These are phyloP conservation scores for Asterella californica DNA, from an alignment of 225 moss, liverwort and hornwort genomes.

Conservation along the genomic window DNA sequence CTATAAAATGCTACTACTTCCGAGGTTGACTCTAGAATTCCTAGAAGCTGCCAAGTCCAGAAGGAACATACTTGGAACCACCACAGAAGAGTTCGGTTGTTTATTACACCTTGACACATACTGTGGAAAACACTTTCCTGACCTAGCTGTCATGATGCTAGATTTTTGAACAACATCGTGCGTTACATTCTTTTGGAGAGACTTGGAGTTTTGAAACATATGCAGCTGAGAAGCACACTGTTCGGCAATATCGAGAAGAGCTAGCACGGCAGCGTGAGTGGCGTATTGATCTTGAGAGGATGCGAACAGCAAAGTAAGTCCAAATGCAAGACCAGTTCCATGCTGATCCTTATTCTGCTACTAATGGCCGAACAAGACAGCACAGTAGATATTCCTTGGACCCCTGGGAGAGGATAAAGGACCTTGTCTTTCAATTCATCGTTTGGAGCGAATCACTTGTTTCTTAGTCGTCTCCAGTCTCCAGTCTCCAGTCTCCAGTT, in stretches of 20 bases:
- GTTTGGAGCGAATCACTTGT: no score
- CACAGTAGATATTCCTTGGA: no score
- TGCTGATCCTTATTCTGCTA: neutral
- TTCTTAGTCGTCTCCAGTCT: no score
- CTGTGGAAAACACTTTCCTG: neutral
- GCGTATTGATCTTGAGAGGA: conserved; percentile 81
- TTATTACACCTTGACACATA: neutral
- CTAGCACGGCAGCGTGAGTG: conserved; percentile 80
- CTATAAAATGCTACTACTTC: neutral
- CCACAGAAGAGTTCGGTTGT: neutral
- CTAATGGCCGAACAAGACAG: neutral
- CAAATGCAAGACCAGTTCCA: neutral
- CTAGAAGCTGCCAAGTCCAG: neutral
- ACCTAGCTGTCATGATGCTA: conserved; percentile 18
- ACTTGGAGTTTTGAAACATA: conserved; percentile 64
- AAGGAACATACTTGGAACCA: neutral
- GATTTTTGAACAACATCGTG: conserved; percentile 82
- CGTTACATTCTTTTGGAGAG: conserved; percentile 67
- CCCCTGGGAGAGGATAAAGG: no score
- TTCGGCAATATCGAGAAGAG: conserved; percentile 70
- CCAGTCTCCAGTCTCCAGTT: no score
- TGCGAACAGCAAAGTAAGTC: conserved; percentile 56
- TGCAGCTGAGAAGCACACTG: conserved; percentile 55
- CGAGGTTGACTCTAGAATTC: neutral
- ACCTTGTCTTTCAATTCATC: no score